Percentiles rank a stretch among this genome's conserved stretches.
phyloP scores from a whole-genome alignment of 179 eudicot genomes.

The Beta corolliflora region DNA sequence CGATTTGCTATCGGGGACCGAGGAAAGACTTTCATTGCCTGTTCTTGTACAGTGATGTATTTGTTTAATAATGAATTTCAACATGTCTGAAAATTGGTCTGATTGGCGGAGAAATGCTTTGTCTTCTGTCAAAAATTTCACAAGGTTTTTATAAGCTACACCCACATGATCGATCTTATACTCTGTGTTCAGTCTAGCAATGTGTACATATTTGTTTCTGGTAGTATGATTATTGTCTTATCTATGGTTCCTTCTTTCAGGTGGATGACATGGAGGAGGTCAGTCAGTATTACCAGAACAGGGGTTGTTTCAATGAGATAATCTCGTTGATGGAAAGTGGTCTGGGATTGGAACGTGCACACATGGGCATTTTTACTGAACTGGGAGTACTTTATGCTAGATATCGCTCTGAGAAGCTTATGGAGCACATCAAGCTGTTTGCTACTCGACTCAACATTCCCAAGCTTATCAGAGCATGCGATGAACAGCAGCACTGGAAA shows the following conservation, averaged over 20 bases:
- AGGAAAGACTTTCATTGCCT: background rate
- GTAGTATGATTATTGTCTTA: background rate
- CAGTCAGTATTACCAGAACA: constrained; percentile 86
- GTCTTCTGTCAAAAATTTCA: background rate
- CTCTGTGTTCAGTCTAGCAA: background rate
- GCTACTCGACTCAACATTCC: constrained; percentile 96
- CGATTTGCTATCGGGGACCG: too few species aligned
- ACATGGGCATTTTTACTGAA: constrained; percentile 98
- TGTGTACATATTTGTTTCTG: background rate
- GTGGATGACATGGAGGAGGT: constrained; percentile 97
- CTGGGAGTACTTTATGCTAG: constrained; percentile 95
- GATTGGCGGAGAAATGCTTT: background rate
- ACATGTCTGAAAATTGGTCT: background rate
- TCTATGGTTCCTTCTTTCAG: constrained; percentile 30
- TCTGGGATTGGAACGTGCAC: constrained; percentile 95
- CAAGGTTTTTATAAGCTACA: background rate
- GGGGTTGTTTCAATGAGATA: constrained; percentile 88
- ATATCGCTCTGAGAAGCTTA: constrained; percentile 93
- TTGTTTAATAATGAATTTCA: background rate
- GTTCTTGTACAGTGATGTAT: background rate
- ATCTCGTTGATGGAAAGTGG: constrained; percentile 95
- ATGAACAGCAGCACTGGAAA: constrained; percentile 98
- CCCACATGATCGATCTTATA: background rate
- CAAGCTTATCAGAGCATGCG: constrained; percentile 93
- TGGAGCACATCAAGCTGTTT: constrained; percentile 95